phyloP scores from a whole-genome alignment of 495 filamentous ascomycete genomes.

The Penicillium robsamsonii region DNA sequence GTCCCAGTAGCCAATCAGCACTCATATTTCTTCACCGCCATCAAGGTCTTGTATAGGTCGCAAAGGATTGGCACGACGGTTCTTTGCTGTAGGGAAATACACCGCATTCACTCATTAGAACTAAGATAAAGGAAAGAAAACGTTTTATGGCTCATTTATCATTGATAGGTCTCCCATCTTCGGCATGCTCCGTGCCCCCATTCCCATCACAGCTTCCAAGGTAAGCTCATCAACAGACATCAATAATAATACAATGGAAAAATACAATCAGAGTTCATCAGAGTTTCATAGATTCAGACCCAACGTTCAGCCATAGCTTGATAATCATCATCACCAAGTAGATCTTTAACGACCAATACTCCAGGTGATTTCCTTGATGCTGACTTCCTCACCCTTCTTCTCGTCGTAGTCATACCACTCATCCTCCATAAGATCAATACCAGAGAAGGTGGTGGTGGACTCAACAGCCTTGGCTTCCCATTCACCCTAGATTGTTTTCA shows the following conservation, averaged over 20 bases:
- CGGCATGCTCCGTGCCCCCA: background rate
- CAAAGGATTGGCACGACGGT: background rate
- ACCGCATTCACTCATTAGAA: background rate
- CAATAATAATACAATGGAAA: slow-evolving; percentile 18
- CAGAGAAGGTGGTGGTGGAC: slow-evolving; percentile 71
- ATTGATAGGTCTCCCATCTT: background rate
- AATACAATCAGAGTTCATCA: background rate
- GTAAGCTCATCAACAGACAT: slow-evolving; percentile 1
- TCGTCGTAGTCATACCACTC: slow-evolving; percentile 93
- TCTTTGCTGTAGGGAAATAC: background rate
- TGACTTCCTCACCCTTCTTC: slow-evolving; percentile 75
- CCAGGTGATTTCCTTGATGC: slow-evolving; percentile 91
- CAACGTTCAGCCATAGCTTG: background rate
- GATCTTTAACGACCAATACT: slow-evolving; percentile 56
- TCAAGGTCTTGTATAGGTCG: background rate
- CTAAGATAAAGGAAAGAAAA: background rate
- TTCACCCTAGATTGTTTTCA: slow-evolving; percentile 58
- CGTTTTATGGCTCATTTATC: background rate
- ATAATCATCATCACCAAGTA: background rate
- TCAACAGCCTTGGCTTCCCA: slow-evolving; percentile 84
- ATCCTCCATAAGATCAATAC: slow-evolving; percentile 77
- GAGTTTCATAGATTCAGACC: background rate
- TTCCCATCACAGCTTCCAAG: slow-evolving; percentile 5
- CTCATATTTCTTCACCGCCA: background rate
- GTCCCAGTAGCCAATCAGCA: background rate